Conservation (phyloP, 1,284 basidiomycete genomes). For the Chalciporus sp. region DNA sequence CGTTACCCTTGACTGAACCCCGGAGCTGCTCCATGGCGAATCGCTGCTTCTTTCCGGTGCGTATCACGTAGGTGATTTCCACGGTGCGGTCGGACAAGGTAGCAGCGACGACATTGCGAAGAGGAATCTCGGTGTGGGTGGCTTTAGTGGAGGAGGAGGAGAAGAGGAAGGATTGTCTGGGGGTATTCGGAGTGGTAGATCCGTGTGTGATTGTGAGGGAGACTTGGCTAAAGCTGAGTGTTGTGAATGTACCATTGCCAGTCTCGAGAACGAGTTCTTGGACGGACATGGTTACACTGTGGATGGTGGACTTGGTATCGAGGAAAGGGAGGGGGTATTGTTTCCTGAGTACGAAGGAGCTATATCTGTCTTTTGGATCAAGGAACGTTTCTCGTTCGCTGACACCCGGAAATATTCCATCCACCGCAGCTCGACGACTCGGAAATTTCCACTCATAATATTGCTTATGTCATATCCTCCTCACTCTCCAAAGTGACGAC, state of each 20-base stretch:
- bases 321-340: slow-evolving; percentile 5
- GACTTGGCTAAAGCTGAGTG: slow-evolving; percentile 23
- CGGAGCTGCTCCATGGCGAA: slow-evolving; percentile 44
- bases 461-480: not conserved
- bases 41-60: slow-evolving; percentile 39
- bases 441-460: no score
- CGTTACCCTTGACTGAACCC: slow-evolving; percentile 43
- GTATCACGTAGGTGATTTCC: slow-evolving; percentile 51
- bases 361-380: slow-evolving; percentile 7
- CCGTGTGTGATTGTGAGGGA: slow-evolving; percentile 14
- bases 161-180: slow-evolving; percentile 9
- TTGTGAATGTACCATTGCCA: slow-evolving; percentile 8
- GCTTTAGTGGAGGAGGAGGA: slow-evolving; percentile 5
- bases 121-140: slow-evolving; percentile 35
- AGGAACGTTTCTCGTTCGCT: not conserved
- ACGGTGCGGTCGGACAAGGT: slow-evolving; percentile 41
- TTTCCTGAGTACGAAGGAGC: not conserved
- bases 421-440: no score
- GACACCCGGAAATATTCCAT: not conserved
- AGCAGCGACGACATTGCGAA: slow-evolving; percentile 56
- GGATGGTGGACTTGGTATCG: not conserved
- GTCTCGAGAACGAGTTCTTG: slow-evolving; percentile 24
- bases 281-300: slow-evolving; percentile 17
- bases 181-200: not conserved
- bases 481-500: no score